These are phyloP conservation scores for Homolaphlyctis polyrhiza DNA, from an alignment of 371 early-diverging fungal genomes.

Conservation along the genomic window DNA sequence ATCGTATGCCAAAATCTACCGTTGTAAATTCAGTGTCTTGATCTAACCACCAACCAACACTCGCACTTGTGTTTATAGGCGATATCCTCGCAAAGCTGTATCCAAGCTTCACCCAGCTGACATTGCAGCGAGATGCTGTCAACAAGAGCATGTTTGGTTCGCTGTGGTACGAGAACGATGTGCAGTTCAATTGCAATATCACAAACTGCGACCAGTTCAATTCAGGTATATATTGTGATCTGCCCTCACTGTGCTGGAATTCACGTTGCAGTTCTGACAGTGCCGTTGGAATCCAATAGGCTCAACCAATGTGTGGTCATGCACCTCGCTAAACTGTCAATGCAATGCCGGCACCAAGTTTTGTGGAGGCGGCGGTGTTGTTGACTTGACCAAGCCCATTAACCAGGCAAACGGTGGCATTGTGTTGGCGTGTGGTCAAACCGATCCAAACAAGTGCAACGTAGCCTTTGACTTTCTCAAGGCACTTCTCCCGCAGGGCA, in stretches of 20 bases:
- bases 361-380: background rate
- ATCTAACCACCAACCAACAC: too few relatives aligned
- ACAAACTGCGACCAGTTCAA: background rate
- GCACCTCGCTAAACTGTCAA: background rate
- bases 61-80: too few relatives aligned
- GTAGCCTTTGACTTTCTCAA: slow-evolving; percentile 41
- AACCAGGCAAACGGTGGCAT: background rate
- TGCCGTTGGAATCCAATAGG: background rate
- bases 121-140: background rate
- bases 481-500: slow-evolving; percentile 29
- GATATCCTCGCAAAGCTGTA: background rate
- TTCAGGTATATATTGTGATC: background rate
- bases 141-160: background rate
- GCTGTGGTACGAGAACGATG: background rate
- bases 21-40: background rate
- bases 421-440: background rate
- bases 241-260: background rate
- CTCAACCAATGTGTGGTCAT: background rate
- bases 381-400: background rate
- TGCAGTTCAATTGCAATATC: background rate
- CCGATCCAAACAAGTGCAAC: background rate
- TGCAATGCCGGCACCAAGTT: slow-evolving; percentile 2
- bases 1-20: background rate
- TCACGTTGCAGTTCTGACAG: background rate
- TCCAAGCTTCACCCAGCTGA: background rate